Percentiles rank a stretch among this genome's conserved stretches.
phyloP scores from a whole-genome alignment of 768 basidiomycete species.

The Tricholoma bakamatsutake region DNA sequence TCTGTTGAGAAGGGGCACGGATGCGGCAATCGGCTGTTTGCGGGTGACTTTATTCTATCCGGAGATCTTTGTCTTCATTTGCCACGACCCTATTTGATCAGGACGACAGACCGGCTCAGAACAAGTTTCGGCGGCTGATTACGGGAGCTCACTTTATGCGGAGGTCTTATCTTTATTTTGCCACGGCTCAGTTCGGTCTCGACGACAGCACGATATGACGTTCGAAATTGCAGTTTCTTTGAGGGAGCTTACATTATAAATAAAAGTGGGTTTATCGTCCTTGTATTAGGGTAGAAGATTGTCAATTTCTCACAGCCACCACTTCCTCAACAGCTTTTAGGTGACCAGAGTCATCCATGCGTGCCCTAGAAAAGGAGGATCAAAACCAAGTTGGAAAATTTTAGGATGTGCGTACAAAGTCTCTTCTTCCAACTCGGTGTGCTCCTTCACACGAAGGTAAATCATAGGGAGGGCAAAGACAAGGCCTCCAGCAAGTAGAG shows the following conservation, averaged over 20 bases:
- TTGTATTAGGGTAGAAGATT: neutral
- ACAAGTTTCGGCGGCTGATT: no score
- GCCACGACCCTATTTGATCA: no score
- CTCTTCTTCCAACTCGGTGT: conserved; percentile 47
- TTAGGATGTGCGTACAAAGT: conserved; percentile 34
- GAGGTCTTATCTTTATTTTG: no score
- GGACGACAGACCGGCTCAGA: no score
- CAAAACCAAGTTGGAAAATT: neutral
- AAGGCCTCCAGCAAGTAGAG: conserved; percentile 56
- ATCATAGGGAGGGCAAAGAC: conserved; percentile 71
- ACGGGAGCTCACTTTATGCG: no score
- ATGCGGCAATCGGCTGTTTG: neutral
- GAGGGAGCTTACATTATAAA: neutral
- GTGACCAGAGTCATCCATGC: conserved; percentile 34
- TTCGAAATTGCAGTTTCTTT: neutral
- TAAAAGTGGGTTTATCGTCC: neutral
- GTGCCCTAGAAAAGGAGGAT: neutral
- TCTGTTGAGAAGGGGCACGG: no score
- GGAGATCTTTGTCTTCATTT: no score
- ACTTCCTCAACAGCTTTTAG: conserved; percentile 9
- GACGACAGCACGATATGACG: no score
- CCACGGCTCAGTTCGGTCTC: no score
- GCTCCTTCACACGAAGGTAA: conserved; percentile 58
- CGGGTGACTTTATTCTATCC: no score
- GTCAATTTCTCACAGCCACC: neutral